These are phyloP conservation scores for Beta corolliflora DNA, from an alignment of 179 eudicot genomes.

Conservation along the genomic window DNA sequence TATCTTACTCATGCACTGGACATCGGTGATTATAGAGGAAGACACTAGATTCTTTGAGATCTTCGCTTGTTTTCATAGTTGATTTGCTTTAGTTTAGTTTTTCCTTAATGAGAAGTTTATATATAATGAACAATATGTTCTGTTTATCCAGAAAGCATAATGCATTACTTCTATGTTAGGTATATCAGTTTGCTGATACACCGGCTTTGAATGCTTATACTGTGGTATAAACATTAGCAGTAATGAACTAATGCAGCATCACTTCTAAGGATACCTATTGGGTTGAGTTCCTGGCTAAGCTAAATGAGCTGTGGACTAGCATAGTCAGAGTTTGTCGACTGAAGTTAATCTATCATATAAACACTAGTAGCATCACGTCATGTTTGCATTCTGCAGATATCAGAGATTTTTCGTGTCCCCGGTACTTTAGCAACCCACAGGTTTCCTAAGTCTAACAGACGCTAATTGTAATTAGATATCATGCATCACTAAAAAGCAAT, in stretches of 20 bases:
- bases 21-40: too few relatives aligned
- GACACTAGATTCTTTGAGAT: too few relatives aligned
- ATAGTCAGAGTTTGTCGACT: background rate
- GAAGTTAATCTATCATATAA: too few relatives aligned
- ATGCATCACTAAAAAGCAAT: conserved; percentile 15
- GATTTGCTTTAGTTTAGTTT: background rate
- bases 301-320: background rate
- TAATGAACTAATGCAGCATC: background rate
- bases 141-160: too few relatives aligned
- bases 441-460: conserved; percentile 9
- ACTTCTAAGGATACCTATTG: conserved; percentile 12
- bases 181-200: background rate
- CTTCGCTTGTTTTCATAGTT: too few relatives aligned
- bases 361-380: too few relatives aligned
- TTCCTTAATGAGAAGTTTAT: background rate
- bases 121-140: background rate
- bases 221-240: background rate
- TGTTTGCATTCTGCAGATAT: background rate
- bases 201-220: background rate
- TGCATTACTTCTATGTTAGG: background rate
- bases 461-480: conserved; percentile 2
- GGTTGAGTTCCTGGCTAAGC: conserved; percentile 21
- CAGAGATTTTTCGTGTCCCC: background rate
- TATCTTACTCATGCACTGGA: too few relatives aligned
- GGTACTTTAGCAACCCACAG: conserved; percentile 23